A percentile compares a stretch with the other conserved stretches of the same genome.
phyloP scores from a whole-genome alignment of 2,329 filamentous ascomycete genomes.

The Colletotrichum sp. region DNA sequence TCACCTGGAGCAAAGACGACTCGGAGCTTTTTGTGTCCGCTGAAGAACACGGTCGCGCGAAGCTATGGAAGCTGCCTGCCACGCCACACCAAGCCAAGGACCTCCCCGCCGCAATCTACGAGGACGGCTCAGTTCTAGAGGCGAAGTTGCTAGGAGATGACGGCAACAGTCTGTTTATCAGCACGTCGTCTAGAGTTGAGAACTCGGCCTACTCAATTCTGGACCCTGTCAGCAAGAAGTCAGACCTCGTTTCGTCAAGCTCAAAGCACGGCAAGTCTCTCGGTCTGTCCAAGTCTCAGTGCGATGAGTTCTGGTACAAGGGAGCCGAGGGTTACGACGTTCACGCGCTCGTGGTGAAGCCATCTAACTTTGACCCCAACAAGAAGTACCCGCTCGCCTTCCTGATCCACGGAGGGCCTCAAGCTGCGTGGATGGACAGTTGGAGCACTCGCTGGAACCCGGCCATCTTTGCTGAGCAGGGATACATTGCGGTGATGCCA shows the following conservation, averaged over 20 bases:
- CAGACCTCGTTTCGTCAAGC: conserved; percentile 63
- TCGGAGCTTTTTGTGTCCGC: conserved; percentile 74
- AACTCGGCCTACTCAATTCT: conserved; percentile 73
- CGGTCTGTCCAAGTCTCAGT: conserved; percentile 67
- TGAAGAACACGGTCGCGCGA: conserved; percentile 69
- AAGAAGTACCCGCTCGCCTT: conserved; percentile 83
- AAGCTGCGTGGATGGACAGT: conserved; percentile 75
- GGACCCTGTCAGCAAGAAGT: conserved; percentile 44
- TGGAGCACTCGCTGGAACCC: conserved; percentile 90
- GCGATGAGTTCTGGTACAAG: conserved; percentile 72
- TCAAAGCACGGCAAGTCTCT: conserved; percentile 70
- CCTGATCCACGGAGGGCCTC: conserved; percentile 83
- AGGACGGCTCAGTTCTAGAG: conserved; percentile 59
- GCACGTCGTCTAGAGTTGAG: conserved; percentile 72
- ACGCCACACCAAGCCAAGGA: conserved; percentile 53
- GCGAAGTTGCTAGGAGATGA: conserved; percentile 56
- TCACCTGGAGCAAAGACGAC: conserved; percentile 64
- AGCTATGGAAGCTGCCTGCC: conserved; percentile 68
- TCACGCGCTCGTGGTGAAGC: conserved; percentile 74
- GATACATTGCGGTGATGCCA: conserved; percentile 81
- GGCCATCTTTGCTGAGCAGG: conserved; percentile 85
- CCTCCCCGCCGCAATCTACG: conserved; percentile 54
- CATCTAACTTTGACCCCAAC: conserved; percentile 67
- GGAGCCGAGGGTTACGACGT: conserved; percentile 67
- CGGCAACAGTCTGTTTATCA: conserved; percentile 62